Base-by-base conservation (phyloP, 176 grass and related monocot genomes). In the Microstegium vimineum region DNA sequence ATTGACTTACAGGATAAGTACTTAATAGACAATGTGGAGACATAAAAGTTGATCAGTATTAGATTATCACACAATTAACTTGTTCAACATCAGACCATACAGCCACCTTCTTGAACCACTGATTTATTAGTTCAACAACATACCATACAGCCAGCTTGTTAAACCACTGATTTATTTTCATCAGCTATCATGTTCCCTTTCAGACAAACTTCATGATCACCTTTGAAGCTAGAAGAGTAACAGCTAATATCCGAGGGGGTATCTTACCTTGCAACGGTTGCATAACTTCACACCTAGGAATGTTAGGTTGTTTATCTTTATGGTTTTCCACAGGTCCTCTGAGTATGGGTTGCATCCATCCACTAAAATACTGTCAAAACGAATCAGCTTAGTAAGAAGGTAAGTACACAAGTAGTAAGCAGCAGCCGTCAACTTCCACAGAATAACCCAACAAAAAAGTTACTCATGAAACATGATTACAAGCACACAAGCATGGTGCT, bases 231-330 rank as follows among this genome's bases (percentile, higher is more conserved):
- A 80, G 23, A 20, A 30, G 26, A 23, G 32, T 26, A 62, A 25
- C 6, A 66, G 22, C 10, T n/a, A n/a, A 5, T 23, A 80, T 36
- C 0, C 23, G 22, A 3, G 7, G 8, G 25, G 8, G 9, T 13
- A 74, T 30, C 69, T 87, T 90, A 93, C 95, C 90, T 98, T 98
- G 88, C 95, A 98, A 33, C 90, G 88, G 6, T 71, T 30, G 41
- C 95, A 98, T 85, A 98, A 88, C 76, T 93, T 93, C 25, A 98
- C 92, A 26, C 95, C 95, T 35, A 77, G 45, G 89, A 98, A 98
- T 60, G 84, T 91, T 73, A 95, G 77, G 38, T 88, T 90, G 35
- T 93, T 91, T 81, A 95, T 93, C 66, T 91, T 98, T 49, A 94
- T 65, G 76, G 81, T 88, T 90, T 91, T 98, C 95, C 92, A 98